A percentile compares a stretch with the other conserved stretches of the same genome.
Evolutionary conservation across 108 stramenopile genomes (phyloP).

Genomic region (Nitzschia sp.): DNA sequence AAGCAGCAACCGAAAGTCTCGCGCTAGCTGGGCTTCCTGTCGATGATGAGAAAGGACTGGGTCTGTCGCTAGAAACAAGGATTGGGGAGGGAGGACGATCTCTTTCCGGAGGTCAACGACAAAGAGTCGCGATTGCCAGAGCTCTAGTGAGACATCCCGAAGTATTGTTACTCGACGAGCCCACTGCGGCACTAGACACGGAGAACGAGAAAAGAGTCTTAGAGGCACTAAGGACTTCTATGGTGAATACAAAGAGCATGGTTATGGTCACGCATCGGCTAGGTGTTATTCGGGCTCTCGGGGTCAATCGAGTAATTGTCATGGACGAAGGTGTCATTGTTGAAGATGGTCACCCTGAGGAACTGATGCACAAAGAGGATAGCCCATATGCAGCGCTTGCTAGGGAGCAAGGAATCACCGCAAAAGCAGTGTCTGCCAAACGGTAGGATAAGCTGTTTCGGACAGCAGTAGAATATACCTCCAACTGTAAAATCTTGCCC

Average conservation of each 20-base stretch:
- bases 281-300: constrained; percentile 78
- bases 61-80: constrained; percentile 80
- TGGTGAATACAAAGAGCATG: constrained; percentile 73
- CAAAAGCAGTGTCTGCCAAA: constrained; percentile 4
- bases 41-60: constrained; percentile 70
- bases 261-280: constrained; percentile 88
- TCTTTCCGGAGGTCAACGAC: constrained; percentile 89
- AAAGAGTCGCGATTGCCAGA: constrained; percentile 91
- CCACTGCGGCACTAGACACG: constrained; percentile 76
- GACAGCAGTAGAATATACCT: too few relatives aligned
- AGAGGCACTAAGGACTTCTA: constrained; percentile 58
- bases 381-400: constrained; percentile 78
- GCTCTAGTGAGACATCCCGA: constrained; percentile 82
- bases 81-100: constrained; percentile 92
- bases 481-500: too few relatives aligned
- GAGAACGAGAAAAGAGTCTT: constrained; percentile 77
- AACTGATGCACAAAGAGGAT: constrained; percentile 57
- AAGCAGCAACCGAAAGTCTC: constrained; percentile 52
- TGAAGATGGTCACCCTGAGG: constrained; percentile 90
- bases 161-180: constrained; percentile 76
- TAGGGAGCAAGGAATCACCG: constrained; percentile 75
- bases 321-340: constrained; percentile 85
- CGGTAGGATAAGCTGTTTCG: too few relatives aligned
- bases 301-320: constrained; percentile 89
- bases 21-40: constrained; percentile 67